phyloP scores from a whole-genome alignment of 78 protist species.

The Dictyostelium capitatum region DNA sequence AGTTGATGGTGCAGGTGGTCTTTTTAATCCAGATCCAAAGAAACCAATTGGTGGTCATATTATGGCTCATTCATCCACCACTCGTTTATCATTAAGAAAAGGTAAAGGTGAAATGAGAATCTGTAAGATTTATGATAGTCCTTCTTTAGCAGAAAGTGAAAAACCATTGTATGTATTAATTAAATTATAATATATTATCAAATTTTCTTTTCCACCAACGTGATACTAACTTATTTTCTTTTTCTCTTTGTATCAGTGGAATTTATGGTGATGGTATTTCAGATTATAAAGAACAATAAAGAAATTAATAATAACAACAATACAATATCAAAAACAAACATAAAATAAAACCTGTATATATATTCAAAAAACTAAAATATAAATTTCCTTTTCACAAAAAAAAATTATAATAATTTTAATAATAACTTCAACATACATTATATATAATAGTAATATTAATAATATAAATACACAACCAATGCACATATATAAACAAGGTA shows the following conservation, averaged over 20 bases:
- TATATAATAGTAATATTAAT: no score
- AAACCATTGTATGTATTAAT: not conserved
- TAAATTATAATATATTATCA: not conserved
- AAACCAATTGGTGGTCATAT: slow-evolving; percentile 99
- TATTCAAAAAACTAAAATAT: no score
- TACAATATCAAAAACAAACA: no score
- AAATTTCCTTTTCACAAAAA: no score
- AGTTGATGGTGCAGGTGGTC: slow-evolving; percentile 64
- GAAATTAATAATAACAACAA: no score
- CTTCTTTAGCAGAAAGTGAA: slow-evolving; percentile 96
- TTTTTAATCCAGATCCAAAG: slow-evolving; percentile 82
- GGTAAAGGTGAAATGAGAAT: slow-evolving; percentile 98
- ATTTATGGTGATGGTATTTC: slow-evolving; percentile 89
- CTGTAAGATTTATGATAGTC: slow-evolving; percentile 98
- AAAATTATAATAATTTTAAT: no score
- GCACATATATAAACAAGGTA: no score
- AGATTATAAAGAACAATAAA: slow-evolving; percentile 68
- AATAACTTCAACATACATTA: no score
- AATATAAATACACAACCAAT: no score
- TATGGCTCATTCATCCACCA: slow-evolving; percentile 99
- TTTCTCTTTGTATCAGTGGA: slow-evolving; percentile 73
- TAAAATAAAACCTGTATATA: no score
- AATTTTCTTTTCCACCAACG: not conserved
- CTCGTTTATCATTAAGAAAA: slow-evolving; percentile 96
- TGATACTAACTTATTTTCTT: not conserved